These are phyloP conservation scores for Phytophthora pisi DNA, from an alignment of 352 stramenopile genomes.

Conservation along the genomic window DNA sequence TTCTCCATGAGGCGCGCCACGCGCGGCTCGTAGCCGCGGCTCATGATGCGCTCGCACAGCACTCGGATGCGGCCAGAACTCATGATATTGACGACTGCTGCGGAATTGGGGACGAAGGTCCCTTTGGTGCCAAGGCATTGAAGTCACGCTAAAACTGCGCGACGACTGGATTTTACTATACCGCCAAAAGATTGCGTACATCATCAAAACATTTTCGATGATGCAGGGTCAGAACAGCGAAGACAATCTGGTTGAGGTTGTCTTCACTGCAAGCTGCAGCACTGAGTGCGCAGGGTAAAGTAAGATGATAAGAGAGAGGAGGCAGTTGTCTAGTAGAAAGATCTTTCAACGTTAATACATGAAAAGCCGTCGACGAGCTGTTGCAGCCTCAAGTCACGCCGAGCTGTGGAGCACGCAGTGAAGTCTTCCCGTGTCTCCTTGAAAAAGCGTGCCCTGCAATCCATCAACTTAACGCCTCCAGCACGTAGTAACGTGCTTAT, in stretches of 20 bases:
- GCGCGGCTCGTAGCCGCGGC: slow-evolving; percentile 82
- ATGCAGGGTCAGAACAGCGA: background rate
- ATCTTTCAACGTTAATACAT: slow-evolving; percentile 33
- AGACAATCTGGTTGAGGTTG: background rate
- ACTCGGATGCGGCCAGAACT: slow-evolving; percentile 58
- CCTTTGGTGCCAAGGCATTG: background rate
- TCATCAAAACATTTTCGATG: background rate
- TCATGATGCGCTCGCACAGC: slow-evolving; percentile 90
- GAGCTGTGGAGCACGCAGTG: background rate
- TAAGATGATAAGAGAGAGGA: background rate
- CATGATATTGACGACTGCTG: slow-evolving; percentile 28
- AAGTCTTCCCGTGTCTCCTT: background rate
- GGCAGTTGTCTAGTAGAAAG: slow-evolving; percentile 5
- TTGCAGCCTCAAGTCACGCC: slow-evolving; percentile 6
- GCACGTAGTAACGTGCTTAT: background rate
- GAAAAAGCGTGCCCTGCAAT: no score
- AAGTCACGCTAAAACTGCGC: background rate
- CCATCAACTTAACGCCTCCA: no score
- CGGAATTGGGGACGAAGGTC: background rate
- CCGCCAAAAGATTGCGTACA: background rate
- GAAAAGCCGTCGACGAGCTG: slow-evolving; percentile 19
- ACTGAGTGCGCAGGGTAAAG: background rate
- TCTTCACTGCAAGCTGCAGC: background rate
- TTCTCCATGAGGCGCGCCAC: slow-evolving; percentile 87
- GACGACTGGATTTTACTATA: background rate